Evolutionary conservation across 208 protist species (phyloP).

Genomic region (Borovskyia barvae): DNA sequence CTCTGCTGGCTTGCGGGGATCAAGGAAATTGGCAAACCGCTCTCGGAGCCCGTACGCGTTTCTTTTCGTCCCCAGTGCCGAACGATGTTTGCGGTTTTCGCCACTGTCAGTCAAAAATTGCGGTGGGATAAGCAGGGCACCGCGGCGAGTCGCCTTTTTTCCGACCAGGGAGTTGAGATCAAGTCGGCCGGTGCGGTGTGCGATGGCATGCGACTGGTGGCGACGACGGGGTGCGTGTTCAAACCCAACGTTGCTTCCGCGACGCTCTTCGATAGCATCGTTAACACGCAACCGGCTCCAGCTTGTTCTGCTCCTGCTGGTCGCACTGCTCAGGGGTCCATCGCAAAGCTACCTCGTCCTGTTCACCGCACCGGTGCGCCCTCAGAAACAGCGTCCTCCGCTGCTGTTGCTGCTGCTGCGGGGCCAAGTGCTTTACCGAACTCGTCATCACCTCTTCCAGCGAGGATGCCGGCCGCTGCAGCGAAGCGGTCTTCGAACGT

Average conservation of each 20-base stretch:
- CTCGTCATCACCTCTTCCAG: background rate
- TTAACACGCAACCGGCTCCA: background rate
- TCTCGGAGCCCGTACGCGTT: conserved; percentile 16
- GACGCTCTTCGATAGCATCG: conserved; percentile 9
- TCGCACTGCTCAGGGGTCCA: background rate
- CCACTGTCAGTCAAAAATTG: conserved; percentile 40
- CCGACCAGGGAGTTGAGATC: conserved; percentile 55
- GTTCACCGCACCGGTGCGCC: too few relatives aligned
- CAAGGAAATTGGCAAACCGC: background rate
- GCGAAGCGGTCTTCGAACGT: background rate
- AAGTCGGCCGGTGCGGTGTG: conserved; percentile 31
- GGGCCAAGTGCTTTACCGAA: background rate
- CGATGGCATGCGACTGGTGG: conserved; percentile 57
- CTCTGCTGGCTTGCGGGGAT: conserved; percentile 24
- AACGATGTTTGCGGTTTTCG: conserved; percentile 47
- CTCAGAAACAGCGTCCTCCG: too few relatives aligned
- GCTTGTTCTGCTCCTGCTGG: background rate
- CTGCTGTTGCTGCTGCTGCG: background rate
- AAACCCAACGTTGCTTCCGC: background rate
- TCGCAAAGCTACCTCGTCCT: too few relatives aligned
- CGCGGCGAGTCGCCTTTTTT: conserved; percentile 62
- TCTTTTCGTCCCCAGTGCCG: conserved; percentile 22
- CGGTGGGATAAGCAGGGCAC: conserved; percentile 38
- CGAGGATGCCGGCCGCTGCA: background rate
- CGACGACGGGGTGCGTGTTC: conserved; percentile 46